phyloP scores from a whole-genome alignment of 2,329 filamentous ascomycete species.

The Monosporascus sp. region DNA sequence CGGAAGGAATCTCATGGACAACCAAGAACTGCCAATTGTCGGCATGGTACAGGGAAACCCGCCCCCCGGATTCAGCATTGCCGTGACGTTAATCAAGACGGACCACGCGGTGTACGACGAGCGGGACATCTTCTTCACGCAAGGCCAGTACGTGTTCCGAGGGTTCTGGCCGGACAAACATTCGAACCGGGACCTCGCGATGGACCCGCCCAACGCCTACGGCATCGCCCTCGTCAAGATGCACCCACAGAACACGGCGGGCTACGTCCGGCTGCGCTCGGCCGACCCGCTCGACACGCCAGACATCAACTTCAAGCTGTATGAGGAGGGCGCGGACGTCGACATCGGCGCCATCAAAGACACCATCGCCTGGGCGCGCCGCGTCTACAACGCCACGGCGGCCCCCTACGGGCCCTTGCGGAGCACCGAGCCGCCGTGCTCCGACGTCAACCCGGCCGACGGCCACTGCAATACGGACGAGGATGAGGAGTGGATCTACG shows the following conservation, averaged over 20 bases:
- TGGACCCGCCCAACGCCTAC: constrained; percentile 23
- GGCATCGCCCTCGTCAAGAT: constrained; percentile 32
- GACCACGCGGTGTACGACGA: constrained; percentile 6
- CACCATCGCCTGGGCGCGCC: constrained; percentile 30
- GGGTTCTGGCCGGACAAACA: constrained; percentile 17
- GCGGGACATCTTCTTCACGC: constrained; percentile 15
- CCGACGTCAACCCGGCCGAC: constrained; percentile 1
- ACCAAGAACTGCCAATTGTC: constrained; percentile 30
- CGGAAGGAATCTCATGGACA: constrained; percentile 43
- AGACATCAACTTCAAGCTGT: constrained; percentile 55
- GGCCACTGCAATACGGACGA: constrained; percentile 1
- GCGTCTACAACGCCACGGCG: constrained; percentile 3
- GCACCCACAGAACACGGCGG: constrained; percentile 47
- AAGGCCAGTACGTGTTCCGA: constrained; percentile 10
- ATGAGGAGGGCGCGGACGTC: constrained; percentile 39
- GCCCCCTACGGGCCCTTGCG: constrained; percentile 1
- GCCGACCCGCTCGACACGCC: constrained; percentile 59
- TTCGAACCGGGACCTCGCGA: constrained; percentile 15
- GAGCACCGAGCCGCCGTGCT: constrained; percentile 10
- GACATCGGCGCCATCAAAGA: constrained; percentile 42
- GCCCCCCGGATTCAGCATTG: neutral
- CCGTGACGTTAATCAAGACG: neutral
- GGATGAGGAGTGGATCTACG: constrained; percentile 28
- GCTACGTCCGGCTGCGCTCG: constrained; percentile 54
- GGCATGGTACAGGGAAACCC: constrained; percentile 7